Evolutionary conservation across 129 eudicot genomes (phyloP), one percentile per base, ranked within the genome.

Genomic region (Escallonia herrerae): DNA sequence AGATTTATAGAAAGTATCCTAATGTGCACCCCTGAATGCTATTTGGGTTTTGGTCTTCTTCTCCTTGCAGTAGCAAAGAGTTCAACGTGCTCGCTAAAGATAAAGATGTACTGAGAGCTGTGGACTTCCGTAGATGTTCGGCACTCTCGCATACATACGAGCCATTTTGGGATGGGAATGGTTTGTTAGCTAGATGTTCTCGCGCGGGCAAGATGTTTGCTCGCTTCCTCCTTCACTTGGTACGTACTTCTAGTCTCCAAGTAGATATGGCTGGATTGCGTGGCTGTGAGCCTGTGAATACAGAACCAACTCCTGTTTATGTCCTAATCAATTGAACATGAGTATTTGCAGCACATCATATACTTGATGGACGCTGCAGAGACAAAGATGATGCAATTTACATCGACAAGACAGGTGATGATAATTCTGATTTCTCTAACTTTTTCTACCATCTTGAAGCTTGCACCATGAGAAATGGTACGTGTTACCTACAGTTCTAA

Each of bases 81-180:
- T 69, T 69, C 57, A 60, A 49, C 41, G 66, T 59, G 54, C 65
- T 69, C 60, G 12, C 48, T 38, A 49, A 39, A 3, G 66, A 69
- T 33, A 6, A 40, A 47, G 47, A 47, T 49, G 60, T 60, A 13
- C 60, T 69, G 46, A 60, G 48, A 69, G 60, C 47, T 46, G 59
- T 60, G 14, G 47, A 7, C 5, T 60, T 69, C 14, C 33, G 33
- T 22, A 22, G 33, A 22, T 12, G 42, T 8, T 40, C 48, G 38
- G 55, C 14, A 3, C 5, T 9, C 5, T 59, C 13, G n/a, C 41
- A 53, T 47, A 60, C 48, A 15, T 33, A 69, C 49, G 66, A 14
- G 48, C 60, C 74, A 47, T 69, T 69, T 13, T 69, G 74, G 74
- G 47, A 48, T 9, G 8, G 5, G 2, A 60, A 40, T 49, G 74